Conservation (phyloP, 2,329 filamentous ascomycete species). For the Zelopaecilomyces penicillatus region DNA sequence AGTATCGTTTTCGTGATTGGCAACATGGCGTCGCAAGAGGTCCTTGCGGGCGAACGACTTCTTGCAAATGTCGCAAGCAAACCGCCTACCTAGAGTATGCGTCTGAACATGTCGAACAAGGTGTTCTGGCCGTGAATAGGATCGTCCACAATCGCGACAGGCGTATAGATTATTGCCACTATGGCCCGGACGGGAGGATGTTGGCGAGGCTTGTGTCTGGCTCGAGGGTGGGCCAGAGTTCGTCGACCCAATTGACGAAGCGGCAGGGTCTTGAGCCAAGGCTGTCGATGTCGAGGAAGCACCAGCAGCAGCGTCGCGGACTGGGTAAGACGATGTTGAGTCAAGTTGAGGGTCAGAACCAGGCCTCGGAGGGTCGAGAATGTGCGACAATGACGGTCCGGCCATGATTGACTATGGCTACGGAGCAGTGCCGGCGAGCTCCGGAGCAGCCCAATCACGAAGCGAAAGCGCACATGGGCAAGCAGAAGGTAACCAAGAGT, state of each 20-base stretch:
- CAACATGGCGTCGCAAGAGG: conserved; percentile 42
- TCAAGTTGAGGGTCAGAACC: conserved; percentile 2
- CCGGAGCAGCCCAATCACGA: conserved; percentile 1
- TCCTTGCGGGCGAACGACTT: conserved; percentile 48
- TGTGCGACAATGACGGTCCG: conserved; percentile 23
- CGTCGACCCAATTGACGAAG: neutral
- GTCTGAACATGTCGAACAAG: conserved; percentile 44
- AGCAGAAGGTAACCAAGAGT: neutral
- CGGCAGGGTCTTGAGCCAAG: neutral
- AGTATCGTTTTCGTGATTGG: conserved; percentile 42
- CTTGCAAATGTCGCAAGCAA: conserved; percentile 41
- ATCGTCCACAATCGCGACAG: conserved; percentile 42
- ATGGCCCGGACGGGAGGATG: conserved; percentile 14
- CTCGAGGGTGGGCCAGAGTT: conserved; percentile 1
- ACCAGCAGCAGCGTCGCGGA: neutral
- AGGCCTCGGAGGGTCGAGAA: conserved; percentile 22
- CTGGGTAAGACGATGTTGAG: conserved; percentile 1
- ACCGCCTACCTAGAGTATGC: conserved; percentile 42
- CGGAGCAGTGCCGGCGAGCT: conserved; percentile 5
- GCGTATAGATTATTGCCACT: conserved; percentile 33
- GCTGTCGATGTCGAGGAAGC: neutral
- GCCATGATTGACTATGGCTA: conserved; percentile 17
- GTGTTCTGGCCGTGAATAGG: conserved; percentile 46
- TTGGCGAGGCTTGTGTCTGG: neutral
- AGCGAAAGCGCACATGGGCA: conserved; percentile 5